Conservation (phyloP, 2,329 filamentous ascomycete genomes). For the Paecilomyces dactylethromorphus region DNA sequence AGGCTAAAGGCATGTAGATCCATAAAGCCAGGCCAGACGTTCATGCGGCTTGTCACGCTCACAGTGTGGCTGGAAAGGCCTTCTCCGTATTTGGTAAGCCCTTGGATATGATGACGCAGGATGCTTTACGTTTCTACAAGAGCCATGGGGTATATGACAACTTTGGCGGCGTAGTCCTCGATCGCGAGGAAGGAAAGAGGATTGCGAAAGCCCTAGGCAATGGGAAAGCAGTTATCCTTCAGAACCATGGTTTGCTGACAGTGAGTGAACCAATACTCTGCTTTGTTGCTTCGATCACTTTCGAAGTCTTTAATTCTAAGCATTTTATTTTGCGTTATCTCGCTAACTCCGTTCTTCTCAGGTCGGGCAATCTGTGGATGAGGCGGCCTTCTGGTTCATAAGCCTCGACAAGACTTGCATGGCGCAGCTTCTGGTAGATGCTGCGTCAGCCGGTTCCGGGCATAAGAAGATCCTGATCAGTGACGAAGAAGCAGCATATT, state of each 20-base stretch:
- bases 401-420: conserved; percentile 18
- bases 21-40: conserved; percentile 20
- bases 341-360: background rate
- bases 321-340: background rate
- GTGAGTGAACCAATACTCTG: conserved; percentile 13
- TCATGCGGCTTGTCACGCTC: conserved; percentile 39
- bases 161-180: conserved; percentile 50
- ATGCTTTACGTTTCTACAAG: conserved; percentile 35
- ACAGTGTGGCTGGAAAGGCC: conserved; percentile 42
- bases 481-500: conserved; percentile 17
- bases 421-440: conserved; percentile 14
- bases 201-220: conserved; percentile 44
- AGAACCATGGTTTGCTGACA: conserved; percentile 51
- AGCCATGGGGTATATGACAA: conserved; percentile 35
- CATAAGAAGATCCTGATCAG: conserved; percentile 17
- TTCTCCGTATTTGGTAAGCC: conserved; percentile 41
- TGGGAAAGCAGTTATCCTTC: conserved; percentile 48
- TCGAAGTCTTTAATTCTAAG: background rate
- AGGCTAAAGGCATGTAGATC: background rate
- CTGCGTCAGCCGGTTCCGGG: conserved; percentile 3
- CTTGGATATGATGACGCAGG: conserved; percentile 45
- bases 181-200: conserved; percentile 43
- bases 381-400: conserved; percentile 50
- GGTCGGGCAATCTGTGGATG: conserved; percentile 43
- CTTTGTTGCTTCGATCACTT: background rate